These are phyloP conservation scores for Castanopsis chinensis DNA, from an alignment of 306 rosid genomes.

Conservation along the genomic window DNA sequence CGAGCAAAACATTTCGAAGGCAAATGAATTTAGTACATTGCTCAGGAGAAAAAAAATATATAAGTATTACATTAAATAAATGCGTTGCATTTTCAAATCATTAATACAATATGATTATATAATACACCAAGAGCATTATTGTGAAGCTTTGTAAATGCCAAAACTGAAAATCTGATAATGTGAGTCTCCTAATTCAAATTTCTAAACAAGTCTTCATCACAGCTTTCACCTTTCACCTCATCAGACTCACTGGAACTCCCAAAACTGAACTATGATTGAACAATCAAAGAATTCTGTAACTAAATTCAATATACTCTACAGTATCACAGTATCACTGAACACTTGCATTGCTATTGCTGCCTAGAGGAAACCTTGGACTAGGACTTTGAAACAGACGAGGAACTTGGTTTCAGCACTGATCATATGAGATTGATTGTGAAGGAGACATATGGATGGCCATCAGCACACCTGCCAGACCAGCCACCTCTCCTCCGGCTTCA, in stretches of 20 bases:
- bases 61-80: too few relatives aligned
- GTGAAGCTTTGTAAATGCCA: not conserved
- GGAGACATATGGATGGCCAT: constrained; percentile 79
- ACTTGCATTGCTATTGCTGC: constrained; percentile 47
- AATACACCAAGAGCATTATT: not conserved
- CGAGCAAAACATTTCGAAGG: too few relatives aligned
- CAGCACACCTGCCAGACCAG: constrained; percentile 76
- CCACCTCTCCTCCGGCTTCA: constrained; percentile 74
- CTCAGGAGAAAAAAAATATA: too few relatives aligned
- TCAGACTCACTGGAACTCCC: constrained; percentile 24
- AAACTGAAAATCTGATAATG: constrained; percentile 6
- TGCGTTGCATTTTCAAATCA: too few relatives aligned
- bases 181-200: constrained; percentile 9
- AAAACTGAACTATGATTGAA: constrained; percentile 37
- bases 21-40: too few relatives aligned
- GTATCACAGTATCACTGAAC: constrained; percentile 32
- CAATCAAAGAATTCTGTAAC: constrained; percentile 38
- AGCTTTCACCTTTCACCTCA: not conserved
- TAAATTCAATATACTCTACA: constrained; percentile 43
- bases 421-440: constrained; percentile 74
- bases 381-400: constrained; percentile 19
- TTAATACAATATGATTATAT: too few relatives aligned
- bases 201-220: not conserved
- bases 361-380: constrained; percentile 30
- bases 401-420: constrained; percentile 18